Conservation (phyloP, 805 yeast species). For the Ogataea thermomethanolica region DNA sequence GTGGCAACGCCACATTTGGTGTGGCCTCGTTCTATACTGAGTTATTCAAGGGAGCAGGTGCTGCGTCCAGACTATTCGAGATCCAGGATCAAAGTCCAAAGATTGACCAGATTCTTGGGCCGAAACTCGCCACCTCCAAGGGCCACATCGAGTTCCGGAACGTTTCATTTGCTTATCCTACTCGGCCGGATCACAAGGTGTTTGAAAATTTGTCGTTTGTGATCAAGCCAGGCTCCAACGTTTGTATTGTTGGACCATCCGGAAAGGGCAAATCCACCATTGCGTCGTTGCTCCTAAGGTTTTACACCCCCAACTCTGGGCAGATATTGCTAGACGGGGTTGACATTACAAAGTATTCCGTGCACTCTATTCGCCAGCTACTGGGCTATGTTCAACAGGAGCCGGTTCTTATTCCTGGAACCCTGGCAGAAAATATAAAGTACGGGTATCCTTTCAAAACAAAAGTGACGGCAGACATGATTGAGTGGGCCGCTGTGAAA, state of each 20-base stretch:
- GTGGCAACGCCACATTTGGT: constrained; percentile 90
- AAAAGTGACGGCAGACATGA: constrained; percentile 56
- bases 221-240: constrained; percentile 78
- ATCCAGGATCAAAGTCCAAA: constrained; percentile 72
- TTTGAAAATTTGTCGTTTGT: constrained; percentile 61
- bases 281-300: constrained; percentile 72
- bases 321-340: constrained; percentile 63
- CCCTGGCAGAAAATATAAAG: constrained; percentile 79
- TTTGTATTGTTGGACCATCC: constrained; percentile 93
- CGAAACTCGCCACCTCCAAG: constrained; percentile 37
- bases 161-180: constrained; percentile 77
- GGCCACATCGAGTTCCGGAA: constrained; percentile 65
- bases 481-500: constrained; percentile 58
- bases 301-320: constrained; percentile 77
- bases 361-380: constrained; percentile 69
- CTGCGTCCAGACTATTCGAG: constrained; percentile 89
- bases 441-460: constrained; percentile 55
- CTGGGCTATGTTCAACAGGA: constrained; percentile 92
- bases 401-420: constrained; percentile 83
- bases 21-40: constrained; percentile 89
- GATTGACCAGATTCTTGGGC: constrained; percentile 69
- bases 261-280: constrained; percentile 95
- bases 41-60: constrained; percentile 95
- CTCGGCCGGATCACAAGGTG: constrained; percentile 69
- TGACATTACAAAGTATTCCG: constrained; percentile 63